Conservation (phyloP, 2,329 filamentous ascomycete genomes). For the Verticillium nonalfalfae region DNA sequence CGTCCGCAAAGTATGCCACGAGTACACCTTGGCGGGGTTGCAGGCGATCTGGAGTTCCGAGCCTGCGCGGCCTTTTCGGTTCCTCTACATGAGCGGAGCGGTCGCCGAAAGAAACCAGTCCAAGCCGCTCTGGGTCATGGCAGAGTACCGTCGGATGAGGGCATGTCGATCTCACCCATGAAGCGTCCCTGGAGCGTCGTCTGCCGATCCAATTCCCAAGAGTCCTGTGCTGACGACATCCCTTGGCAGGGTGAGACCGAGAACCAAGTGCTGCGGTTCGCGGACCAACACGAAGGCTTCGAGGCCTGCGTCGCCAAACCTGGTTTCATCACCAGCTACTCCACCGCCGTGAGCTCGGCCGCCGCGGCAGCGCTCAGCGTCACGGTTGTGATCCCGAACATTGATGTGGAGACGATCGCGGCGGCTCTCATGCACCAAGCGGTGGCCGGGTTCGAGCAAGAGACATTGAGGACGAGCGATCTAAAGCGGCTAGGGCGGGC, state of each 20-base stretch:
- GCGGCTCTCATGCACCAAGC: slow-evolving; percentile 37
- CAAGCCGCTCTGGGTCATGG: slow-evolving; percentile 29
- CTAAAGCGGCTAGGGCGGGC: slow-evolving; percentile 11
- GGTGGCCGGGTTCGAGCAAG: slow-evolving; percentile 37
- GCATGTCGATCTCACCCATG: slow-evolving; percentile 22
- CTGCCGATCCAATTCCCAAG: too few relatives aligned
- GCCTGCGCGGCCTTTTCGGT: slow-evolving; percentile 27
- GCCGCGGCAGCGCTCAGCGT: slow-evolving; percentile 9
- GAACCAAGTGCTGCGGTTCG: slow-evolving; percentile 31
- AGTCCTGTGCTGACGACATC: neutral
- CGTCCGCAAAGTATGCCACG: slow-evolving; percentile 17
- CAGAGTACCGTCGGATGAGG: slow-evolving; percentile 38
- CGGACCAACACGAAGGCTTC: slow-evolving; percentile 28
- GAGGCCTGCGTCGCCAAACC: slow-evolving; percentile 33
- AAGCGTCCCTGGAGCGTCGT: too few relatives aligned
- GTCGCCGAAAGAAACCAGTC: slow-evolving; percentile 34
- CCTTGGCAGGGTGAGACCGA: slow-evolving; percentile 22
- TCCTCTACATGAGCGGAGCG: slow-evolving; percentile 40
- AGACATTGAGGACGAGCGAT: slow-evolving; percentile 35
- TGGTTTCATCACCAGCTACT: slow-evolving; percentile 27
- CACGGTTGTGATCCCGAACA: slow-evolving; percentile 22
- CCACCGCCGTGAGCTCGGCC: slow-evolving; percentile 9
- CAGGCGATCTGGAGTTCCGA: slow-evolving; percentile 11
- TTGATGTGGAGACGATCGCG: slow-evolving; percentile 29
- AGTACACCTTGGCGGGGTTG: too few relatives aligned